Percentiles rank a stretch among this genome's conserved stretches.
Conservation (phyloP, 2,329 filamentous ascomycete genomes). For the Coleophoma eucalyptorum region DNA sequence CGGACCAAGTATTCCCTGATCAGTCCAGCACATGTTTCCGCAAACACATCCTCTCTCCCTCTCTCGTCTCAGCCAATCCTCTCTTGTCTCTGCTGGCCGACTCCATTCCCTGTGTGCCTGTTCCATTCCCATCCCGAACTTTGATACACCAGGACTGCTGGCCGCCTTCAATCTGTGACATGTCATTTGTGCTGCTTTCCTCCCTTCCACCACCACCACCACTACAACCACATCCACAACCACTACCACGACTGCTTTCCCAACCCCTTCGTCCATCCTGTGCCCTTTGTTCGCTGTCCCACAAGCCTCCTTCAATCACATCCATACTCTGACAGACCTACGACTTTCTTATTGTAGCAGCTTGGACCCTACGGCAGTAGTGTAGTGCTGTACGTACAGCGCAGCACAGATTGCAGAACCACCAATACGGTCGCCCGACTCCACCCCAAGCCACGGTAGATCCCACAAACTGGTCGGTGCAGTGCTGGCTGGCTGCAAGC, state of each 20-base stretch:
- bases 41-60: too few species aligned
- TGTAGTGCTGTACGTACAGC: too few species aligned
- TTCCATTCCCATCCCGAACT: background rate
- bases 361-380: too few species aligned
- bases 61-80: too few species aligned
- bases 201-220: background rate
- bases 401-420: background rate
- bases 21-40: too few species aligned
- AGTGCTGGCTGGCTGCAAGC: too few species aligned
- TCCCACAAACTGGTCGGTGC: background rate
- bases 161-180: background rate
- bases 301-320: background rate
- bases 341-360: too few species aligned
- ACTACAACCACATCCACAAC: background rate
- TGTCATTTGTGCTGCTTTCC: background rate
- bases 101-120: too few species aligned
- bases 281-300: background rate
- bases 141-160: background rate
- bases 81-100: too few species aligned
- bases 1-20: too few species aligned
- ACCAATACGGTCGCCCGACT: constrained; percentile 3
- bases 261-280: background rate
- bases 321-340: too few species aligned
- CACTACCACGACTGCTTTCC: background rate
- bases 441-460: constrained; percentile 4